Evolutionary conservation across 139 green algal species (phyloP).

Genomic region (Chlorella vulgaris): DNA sequence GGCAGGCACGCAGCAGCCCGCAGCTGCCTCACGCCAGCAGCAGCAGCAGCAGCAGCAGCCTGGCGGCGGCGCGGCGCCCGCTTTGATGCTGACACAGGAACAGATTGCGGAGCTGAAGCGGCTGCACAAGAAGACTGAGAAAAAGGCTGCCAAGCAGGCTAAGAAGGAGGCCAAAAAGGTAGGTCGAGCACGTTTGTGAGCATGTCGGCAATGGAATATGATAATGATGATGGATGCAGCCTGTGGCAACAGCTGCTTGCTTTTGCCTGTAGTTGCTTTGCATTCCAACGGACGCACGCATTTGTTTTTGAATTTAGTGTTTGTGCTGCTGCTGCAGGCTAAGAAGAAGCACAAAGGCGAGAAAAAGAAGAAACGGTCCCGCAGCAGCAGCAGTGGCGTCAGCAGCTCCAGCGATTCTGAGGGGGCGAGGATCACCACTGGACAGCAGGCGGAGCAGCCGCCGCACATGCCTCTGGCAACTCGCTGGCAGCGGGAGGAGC

Average conservation of each 20-base stretch:
- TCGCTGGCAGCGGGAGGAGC: neutral
- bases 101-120: constrained; percentile 39
- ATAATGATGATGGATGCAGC: no score
- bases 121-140: constrained; percentile 36
- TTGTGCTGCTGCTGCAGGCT: neutral
- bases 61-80: neutral
- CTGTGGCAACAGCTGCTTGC: no score
- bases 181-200: neutral
- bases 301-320: no score
- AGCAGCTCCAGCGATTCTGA: neutral
- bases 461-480: neutral
- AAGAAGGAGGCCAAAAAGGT: constrained; percentile 33
- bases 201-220: neutral
- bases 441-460: neutral
- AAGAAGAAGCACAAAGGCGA: neutral
- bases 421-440: no score
- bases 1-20: neutral
- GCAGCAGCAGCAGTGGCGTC: constrained; percentile 6
- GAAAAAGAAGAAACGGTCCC: neutral
- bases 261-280: no score
- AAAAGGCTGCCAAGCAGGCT: constrained; percentile 32
- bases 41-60: constrained; percentile 6
- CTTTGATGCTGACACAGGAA: constrained; percentile 30
- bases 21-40: neutral
- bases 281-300: neutral